phyloP scores from a whole-genome alignment of 108 stramenopile species.

The Schizochytrium sp. region DNA sequence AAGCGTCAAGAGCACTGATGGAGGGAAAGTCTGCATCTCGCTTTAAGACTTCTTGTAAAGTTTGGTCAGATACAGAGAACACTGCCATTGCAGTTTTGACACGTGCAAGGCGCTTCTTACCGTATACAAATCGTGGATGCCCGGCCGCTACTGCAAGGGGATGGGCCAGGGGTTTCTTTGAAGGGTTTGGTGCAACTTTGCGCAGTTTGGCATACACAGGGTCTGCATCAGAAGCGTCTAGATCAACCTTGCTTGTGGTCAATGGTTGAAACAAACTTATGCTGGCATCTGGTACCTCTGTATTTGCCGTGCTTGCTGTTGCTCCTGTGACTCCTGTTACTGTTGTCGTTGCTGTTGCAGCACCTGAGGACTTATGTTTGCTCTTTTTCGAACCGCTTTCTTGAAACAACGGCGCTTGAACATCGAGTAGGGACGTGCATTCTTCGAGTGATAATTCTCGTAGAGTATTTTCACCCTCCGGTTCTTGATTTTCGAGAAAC shows the following conservation, averaged over 20 bases:
- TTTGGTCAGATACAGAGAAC: neutral
- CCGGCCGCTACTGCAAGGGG: too few relatives aligned
- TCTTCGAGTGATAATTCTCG: too few relatives aligned
- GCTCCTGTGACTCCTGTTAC: too few relatives aligned
- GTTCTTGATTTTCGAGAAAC: neutral
- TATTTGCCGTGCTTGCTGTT: too few relatives aligned
- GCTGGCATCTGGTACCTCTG: neutral
- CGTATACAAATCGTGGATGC: neutral
- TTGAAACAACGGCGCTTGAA: too few relatives aligned
- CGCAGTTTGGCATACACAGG: constrained; percentile 7
- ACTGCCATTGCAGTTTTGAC: neutral
- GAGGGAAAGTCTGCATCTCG: neutral
- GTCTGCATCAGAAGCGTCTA: neutral
- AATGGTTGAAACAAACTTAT: neutral
- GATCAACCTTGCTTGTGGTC: neutral
- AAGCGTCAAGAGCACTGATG: neutral
- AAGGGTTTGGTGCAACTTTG: neutral
- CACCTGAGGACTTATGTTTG: too few relatives aligned
- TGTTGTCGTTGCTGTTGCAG: neutral
- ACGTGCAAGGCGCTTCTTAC: neutral
- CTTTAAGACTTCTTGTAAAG: neutral
- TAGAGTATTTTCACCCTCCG: too few relatives aligned
- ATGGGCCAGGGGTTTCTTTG: neutral
- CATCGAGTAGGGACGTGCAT: too few relatives aligned
- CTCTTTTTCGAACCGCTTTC: too few relatives aligned